Conservation (phyloP, 306 rosid species). For the Trifolium dubium region DNA sequence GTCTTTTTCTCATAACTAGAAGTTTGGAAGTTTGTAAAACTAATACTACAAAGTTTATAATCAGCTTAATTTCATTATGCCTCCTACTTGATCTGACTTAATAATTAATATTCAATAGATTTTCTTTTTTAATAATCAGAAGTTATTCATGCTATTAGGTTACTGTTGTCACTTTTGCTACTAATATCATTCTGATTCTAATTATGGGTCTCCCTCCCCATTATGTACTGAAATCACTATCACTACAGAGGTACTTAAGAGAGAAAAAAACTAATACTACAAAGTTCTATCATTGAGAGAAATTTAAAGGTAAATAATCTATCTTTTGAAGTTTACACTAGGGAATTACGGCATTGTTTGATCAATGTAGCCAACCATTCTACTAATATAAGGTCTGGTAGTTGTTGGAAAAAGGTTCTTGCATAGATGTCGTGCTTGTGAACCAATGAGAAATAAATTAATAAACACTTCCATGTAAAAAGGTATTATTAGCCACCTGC, state of each 20-base stretch:
- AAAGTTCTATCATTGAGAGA: not conserved
- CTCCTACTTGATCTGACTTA: too few relatives aligned
- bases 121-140: too few relatives aligned
- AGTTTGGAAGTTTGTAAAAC: too few relatives aligned
- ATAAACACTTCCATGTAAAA: not conserved
- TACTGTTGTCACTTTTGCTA: conserved; percentile 11
- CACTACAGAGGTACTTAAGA: conserved; percentile 1
- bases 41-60: too few relatives aligned
- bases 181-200: conserved; percentile 2
- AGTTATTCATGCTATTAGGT: not conserved
- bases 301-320: not conserved
- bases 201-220: not conserved
- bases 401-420: conserved; percentile 20
- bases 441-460: conserved; percentile 16
- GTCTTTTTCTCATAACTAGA: too few relatives aligned
- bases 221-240: not conserved
- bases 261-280: not conserved
- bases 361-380: not conserved
- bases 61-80: not conserved
- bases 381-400: not conserved
- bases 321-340: too few relatives aligned
- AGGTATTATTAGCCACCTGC: not conserved
- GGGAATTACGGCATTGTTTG: not conserved
- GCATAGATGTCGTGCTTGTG: conserved; percentile 6
- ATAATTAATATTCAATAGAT: too few relatives aligned